Percentiles rank a stretch among this genome's conserved stretches.
Conservation (phyloP, 192 early-diverging fungal genomes). For the Podila minutissima region DNA sequence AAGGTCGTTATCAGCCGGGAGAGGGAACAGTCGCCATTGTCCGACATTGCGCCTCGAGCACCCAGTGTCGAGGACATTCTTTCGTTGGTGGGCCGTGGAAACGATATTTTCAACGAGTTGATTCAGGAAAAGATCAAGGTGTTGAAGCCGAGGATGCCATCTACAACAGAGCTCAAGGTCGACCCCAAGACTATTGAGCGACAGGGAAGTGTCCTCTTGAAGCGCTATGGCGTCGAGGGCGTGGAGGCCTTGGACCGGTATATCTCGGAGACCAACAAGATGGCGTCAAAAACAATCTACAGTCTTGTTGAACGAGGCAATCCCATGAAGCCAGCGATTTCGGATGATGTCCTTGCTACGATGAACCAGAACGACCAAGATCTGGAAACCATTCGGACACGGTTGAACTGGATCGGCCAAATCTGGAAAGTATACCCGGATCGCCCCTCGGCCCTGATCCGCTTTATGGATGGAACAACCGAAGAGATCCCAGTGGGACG, state of each 20-base stretch:
- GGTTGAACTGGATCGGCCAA: slow-evolving; percentile 60
- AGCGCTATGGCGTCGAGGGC: slow-evolving; percentile 43
- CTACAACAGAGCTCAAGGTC: neutral
- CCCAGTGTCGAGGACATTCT: slow-evolving; percentile 45
- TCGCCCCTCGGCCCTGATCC: slow-evolving; percentile 45
- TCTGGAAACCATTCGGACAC: slow-evolving; percentile 35
- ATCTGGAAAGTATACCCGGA: slow-evolving; percentile 48
- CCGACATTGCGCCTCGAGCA: slow-evolving; percentile 44
- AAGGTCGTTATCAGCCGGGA: slow-evolving; percentile 45
- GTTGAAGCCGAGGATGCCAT: neutral
- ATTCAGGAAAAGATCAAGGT: neutral
- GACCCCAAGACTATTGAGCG: slow-evolving; percentile 22
- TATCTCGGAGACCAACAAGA: slow-evolving; percentile 44
- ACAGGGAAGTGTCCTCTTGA: slow-evolving; percentile 17
- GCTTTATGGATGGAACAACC: slow-evolving; percentile 48
- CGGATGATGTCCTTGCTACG: slow-evolving; percentile 30
- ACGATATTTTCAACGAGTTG: slow-evolving; percentile 36
- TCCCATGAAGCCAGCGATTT: slow-evolving; percentile 19
- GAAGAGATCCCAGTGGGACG: slow-evolving; percentile 32
- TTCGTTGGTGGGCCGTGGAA: slow-evolving; percentile 27
- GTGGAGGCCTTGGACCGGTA: slow-evolving; percentile 46
- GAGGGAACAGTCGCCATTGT: slow-evolving; percentile 25
- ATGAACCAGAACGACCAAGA: slow-evolving; percentile 28
- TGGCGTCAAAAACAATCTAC: slow-evolving; percentile 15
- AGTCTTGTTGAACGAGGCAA: slow-evolving; percentile 32